phyloP scores from a whole-genome alignment of 2,329 filamentous ascomycete genomes.

The Bipolaris cookei region DNA sequence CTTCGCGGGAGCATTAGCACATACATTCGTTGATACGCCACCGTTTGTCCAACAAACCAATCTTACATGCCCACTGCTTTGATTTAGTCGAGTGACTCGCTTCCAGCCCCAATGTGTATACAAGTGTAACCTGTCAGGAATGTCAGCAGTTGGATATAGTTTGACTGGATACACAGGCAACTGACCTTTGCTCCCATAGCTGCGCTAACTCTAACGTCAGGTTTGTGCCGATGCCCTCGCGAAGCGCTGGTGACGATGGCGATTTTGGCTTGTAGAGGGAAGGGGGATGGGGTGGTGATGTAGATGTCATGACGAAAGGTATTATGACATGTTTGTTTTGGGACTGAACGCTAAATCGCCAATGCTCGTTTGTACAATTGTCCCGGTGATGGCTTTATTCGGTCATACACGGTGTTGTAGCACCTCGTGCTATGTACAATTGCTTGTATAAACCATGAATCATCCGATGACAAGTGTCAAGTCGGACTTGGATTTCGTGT shows the following conservation, averaged over 20 bases:
- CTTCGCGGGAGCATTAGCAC: too few species aligned
- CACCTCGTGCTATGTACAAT: too few species aligned
- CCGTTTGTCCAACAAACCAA: slow-evolving; percentile 47
- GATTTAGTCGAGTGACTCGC: slow-evolving; percentile 41
- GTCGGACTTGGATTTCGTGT: too few species aligned
- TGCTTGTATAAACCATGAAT: too few species aligned
- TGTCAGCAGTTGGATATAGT: slow-evolving; percentile 9
- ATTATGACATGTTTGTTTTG: not conserved
- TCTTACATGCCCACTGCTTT: slow-evolving; percentile 42
- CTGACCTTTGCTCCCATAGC: slow-evolving; percentile 53
- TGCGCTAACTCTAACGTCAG: slow-evolving; percentile 57
- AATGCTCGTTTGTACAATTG: not conserved
- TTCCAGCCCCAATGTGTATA: slow-evolving; percentile 51
- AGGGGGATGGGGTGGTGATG: slow-evolving; percentile 7
- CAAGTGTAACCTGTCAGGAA: slow-evolving; percentile 49
- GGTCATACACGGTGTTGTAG: too few species aligned
- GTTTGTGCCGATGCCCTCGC: slow-evolving; percentile 57
- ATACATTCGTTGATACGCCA: slow-evolving; percentile 46
- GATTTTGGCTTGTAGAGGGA: slow-evolving; percentile 43
- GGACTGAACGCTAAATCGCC: too few species aligned
- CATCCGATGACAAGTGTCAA: too few species aligned
- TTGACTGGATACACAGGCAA: not conserved
- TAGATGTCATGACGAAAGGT: slow-evolving; percentile 21
- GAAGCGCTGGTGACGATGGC: slow-evolving; percentile 60
- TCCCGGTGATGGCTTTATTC: too few species aligned